A percentile compares a stretch with the other conserved stretches of the same genome.
These are phyloP conservation scores for Logfia minima DNA, from an alignment of 129 eudicot genomes.

Conservation along the genomic window DNA sequence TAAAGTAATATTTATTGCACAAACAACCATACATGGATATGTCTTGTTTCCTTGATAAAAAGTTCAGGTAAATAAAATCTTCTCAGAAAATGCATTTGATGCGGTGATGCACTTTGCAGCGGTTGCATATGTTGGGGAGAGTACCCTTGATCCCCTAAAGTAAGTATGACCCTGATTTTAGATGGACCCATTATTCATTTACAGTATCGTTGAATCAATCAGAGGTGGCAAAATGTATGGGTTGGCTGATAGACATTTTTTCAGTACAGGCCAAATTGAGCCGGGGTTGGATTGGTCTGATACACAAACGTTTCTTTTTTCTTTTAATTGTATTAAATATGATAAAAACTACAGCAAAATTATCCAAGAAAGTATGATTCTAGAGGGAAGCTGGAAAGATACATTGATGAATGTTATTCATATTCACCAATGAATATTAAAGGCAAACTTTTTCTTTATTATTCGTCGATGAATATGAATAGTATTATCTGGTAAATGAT, in stretches of 20 bases:
- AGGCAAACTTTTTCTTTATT: background rate
- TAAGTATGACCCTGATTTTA: conserved; percentile 20
- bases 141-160: conserved; percentile 83
- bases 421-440: too few relatives aligned
- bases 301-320: background rate
- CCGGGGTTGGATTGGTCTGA: background rate
- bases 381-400: too few relatives aligned
- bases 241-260: background rate
- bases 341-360: too few relatives aligned
- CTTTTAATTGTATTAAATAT: too few relatives aligned
- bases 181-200: background rate
- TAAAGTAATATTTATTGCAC: background rate
- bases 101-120: conserved; percentile 99
- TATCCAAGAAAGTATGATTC: background rate
- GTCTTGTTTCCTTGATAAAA: conserved; percentile 47
- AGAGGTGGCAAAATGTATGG: background rate
- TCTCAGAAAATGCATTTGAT: conserved; percentile 79
- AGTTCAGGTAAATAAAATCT: conserved; percentile 68
- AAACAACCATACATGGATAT: conserved; percentile 10
- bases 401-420: too few relatives aligned
- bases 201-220: background rate
- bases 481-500: background rate
- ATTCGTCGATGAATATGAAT: background rate
- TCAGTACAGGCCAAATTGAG: background rate
- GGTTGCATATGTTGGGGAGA: conserved; percentile 93